phyloP scores from a whole-genome alignment of 495 filamentous ascomycete species.

The Extremus antarcticus region DNA sequence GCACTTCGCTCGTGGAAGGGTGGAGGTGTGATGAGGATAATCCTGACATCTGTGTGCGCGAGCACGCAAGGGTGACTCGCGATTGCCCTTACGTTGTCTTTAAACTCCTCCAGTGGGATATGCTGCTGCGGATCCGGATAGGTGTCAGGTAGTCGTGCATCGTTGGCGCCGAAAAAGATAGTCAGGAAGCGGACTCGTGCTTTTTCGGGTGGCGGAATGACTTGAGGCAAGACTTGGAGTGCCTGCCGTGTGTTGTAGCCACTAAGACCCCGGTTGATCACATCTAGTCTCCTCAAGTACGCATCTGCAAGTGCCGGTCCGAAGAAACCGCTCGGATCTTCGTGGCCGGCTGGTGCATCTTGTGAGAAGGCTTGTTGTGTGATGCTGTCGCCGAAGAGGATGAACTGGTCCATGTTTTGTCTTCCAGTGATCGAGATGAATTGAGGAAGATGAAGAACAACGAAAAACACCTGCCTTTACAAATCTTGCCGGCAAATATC shows the following conservation, averaged over 20 bases:
- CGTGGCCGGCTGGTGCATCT: conserved; percentile 43
- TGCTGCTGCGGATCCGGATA: conserved; percentile 46
- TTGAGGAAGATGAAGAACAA: too few relatives aligned
- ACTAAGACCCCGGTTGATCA: conserved; percentile 59
- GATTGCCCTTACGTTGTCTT: conserved; percentile 57
- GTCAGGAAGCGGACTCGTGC: conserved; percentile 57
- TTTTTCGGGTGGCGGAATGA: conserved; percentile 45
- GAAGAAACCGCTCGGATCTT: conserved; percentile 35
- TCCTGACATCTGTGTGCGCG: conserved; percentile 54
- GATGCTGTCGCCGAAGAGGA: conserved; percentile 77
- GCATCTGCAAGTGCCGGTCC: conserved; percentile 57
- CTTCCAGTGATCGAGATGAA: too few relatives aligned
- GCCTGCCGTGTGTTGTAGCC: conserved; percentile 62
- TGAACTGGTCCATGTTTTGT: conserved; percentile 53
- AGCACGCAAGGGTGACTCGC: conserved; percentile 54
- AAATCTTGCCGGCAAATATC: too few relatives aligned
- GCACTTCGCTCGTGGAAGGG: conserved; percentile 69
- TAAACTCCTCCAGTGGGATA: conserved; percentile 62
- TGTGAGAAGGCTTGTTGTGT: conserved; percentile 51
- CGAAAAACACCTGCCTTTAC: too few relatives aligned
- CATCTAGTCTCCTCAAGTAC: conserved; percentile 54
- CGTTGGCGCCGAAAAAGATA: conserved; percentile 81
- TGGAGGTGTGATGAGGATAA: conserved; percentile 68
- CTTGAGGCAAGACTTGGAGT: conserved; percentile 43
- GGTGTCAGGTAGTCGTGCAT: conserved; percentile 52